phyloP scores from a whole-genome alignment of 1,139 yeast species.

The Blastobotrys raffinosifermentans region DNA sequence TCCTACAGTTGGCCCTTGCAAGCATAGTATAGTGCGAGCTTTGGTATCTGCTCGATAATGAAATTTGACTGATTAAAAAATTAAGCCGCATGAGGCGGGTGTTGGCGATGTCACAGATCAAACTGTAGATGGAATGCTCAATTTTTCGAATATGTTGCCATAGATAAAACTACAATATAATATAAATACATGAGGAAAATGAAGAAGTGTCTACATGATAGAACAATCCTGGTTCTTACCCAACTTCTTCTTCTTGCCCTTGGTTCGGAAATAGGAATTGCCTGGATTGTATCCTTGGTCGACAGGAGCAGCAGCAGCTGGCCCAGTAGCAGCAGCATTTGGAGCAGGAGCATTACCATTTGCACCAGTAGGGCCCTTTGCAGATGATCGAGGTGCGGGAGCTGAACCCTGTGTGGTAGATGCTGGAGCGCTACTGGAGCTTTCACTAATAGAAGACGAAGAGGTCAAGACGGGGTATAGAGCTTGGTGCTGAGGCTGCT shows the following conservation, averaged over 20 bases:
- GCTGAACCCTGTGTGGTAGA: slow-evolving; percentile 8
- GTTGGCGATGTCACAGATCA: too few species aligned
- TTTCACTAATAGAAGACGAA: slow-evolving; percentile 10
- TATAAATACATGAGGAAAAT: too few species aligned
- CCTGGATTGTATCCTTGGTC: slow-evolving; percentile 14
- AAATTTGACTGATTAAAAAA: too few species aligned
- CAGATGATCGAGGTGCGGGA: slow-evolving; percentile 5
- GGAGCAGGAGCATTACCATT: slow-evolving; percentile 1
- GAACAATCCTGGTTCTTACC: slow-evolving; percentile 21
- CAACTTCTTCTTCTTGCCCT: slow-evolving; percentile 15
- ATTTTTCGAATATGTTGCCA: too few species aligned
- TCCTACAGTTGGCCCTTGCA: too few species aligned
- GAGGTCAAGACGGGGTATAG: slow-evolving; percentile 20
- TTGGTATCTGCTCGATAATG: too few species aligned
- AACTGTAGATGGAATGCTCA: too few species aligned
- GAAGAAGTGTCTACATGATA: slow-evolving; percentile 29
- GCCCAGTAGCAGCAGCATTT: slow-evolving; percentile 1
- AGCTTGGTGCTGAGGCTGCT: slow-evolving; percentile 12
- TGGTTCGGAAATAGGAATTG: slow-evolving; percentile 14
- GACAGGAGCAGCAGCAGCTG: slow-evolving; percentile 1
- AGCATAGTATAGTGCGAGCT: too few species aligned
- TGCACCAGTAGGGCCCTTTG: slow-evolving; percentile 2
- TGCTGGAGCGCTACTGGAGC: slow-evolving; percentile 4
- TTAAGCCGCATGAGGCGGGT: too few species aligned
- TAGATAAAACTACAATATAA: too few species aligned